Conservation (phyloP, 176 grass and related monocot species). For the Oropetium thomaeum region DNA sequence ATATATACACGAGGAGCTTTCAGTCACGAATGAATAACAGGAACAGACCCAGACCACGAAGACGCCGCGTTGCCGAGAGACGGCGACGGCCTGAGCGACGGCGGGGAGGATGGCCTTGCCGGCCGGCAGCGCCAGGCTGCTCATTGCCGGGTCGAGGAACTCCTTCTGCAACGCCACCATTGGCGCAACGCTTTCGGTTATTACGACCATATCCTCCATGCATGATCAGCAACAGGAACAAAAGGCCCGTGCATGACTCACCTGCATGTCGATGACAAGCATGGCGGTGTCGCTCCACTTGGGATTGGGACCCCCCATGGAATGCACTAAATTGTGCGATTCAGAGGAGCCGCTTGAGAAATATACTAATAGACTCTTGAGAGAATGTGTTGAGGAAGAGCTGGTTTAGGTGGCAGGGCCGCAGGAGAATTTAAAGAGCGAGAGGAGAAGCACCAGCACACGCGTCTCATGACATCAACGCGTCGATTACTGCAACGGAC, state of each 20-base stretch:
- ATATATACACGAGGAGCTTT: too few relatives aligned
- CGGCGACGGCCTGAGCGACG: slow-evolving; percentile 37
- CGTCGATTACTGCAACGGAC: too few relatives aligned
- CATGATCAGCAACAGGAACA: too few relatives aligned
- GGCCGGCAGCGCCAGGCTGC: slow-evolving; percentile 40
- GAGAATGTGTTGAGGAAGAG: not conserved
- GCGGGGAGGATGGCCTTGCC: slow-evolving; percentile 41
- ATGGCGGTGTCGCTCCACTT: slow-evolving; percentile 62
- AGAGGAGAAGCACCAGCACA: slow-evolving; percentile 41
- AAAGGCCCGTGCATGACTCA: too few relatives aligned
- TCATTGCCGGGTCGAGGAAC: slow-evolving; percentile 52
- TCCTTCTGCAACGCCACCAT: slow-evolving; percentile 51
- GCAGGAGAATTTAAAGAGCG: slow-evolving; percentile 24
- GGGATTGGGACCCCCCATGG: slow-evolving; percentile 11
- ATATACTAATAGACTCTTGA: too few relatives aligned
- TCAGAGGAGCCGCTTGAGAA: too few relatives aligned
- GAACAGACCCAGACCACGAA: slow-evolving; percentile 70
- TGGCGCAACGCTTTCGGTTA: too few relatives aligned
- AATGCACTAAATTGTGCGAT: too few relatives aligned
- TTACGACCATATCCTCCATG: too few relatives aligned
- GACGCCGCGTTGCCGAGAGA: slow-evolving; percentile 57
- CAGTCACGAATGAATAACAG: not conserved
- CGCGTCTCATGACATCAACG: too few relatives aligned
- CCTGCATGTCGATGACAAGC: slow-evolving; percentile 86
- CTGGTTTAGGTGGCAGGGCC: not conserved